Evolutionary conservation across 2,329 filamentous ascomycete genomes (phyloP), one percentile per base, ranked within the genome.

Genomic region (Talaromyces sp.): DNA sequence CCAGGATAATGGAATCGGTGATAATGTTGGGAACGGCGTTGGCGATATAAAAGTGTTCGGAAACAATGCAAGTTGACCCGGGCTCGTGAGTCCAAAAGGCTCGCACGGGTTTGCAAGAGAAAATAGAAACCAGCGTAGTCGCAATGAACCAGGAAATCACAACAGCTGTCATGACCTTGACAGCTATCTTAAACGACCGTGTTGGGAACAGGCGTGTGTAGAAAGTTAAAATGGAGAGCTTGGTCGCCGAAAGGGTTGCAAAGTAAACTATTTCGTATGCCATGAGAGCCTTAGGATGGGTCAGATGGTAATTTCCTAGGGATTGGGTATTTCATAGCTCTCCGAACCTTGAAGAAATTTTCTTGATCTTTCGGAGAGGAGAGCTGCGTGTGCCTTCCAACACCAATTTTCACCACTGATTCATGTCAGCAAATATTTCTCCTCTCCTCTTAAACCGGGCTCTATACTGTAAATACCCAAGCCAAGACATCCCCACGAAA

Each of bases 11-110:
- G 2, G 67, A n/a, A 47, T 73, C 71, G 0, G 70, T 67, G 23
- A 72, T 14, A 16, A 73, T 73, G 42, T 73, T 73, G 1, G 71
- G 71, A 18, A 73, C 68, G 31, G 72, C 69, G 31, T 65, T 57
- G 28, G 65, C 71, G n/a, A 71, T 71, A 52, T 70, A 70, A 55
- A 69, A 73, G n/a, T 53, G 63, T 53, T 61, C 65, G 0, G 65
- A 18, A 47, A 71, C 65, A 8, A 73, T 68, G 33, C 71, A 73
- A 7, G 65, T 63, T 27, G 70, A 70, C 10, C 64, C 61, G 7
- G 70, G 57, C 0, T 64, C 60, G 7, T 33, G 64, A 14, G 70
- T 62, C 71, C 71, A 73, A 57, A 71, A 70, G 31, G 65, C 71
- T 31, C 60, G 52, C 1, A 69, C 61, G 1, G 71, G 71, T 0